Evolutionary conservation across 768 basidiomycete genomes (phyloP), one percentile per base, ranked within the genome.

Genomic region (Tylopilus subfusipes): DNA sequence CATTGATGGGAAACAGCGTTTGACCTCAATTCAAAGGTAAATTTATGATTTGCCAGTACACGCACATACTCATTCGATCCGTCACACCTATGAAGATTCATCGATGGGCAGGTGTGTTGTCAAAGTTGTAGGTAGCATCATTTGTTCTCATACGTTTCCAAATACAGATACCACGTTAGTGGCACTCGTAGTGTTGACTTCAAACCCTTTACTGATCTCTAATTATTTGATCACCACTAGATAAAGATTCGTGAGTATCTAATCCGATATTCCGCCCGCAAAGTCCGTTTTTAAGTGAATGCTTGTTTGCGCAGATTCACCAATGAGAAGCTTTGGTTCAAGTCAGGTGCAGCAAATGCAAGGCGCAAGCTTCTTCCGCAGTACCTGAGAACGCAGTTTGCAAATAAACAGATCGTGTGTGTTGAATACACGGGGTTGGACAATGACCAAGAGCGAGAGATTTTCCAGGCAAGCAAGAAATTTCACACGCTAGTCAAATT

Each of bases 1-100:
- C n/a, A n/a, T n/a, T n/a, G n/a, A n/a, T n/a, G n/a, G n/a, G n/a
- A 88, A 88, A 63, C 86, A 88, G 58, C 75, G 86, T 30, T 64
- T 88, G 55, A 86, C 86, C 0, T 86, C 86, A 0, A 80, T 88
- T 25, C 74, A 76, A 57, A 75, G 77, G 85, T 86, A 59, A 51
- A 14, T 11, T 24, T 27, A 3, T 40, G 55, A 42, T 31, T 39
- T n/a, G 3, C 2, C 6, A 34, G 19, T 25, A 21, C 12, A 30
- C 24, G 22, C 22, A 2, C 22, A 21, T 42, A 13, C 47, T 61
- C 24, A 59, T 38, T 50, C 21, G 25, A 42, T 9, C 31, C 11
- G 9, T 52, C 22, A 42, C 18, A 42, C 11, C 10, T 5, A 31
- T 38, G 11, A 54, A 85, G 84, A 56, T 85, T 84, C 57, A 70